Conservation (phyloP, 2,329 filamentous ascomycete genomes). For the Diplodia scrobiculata region DNA sequence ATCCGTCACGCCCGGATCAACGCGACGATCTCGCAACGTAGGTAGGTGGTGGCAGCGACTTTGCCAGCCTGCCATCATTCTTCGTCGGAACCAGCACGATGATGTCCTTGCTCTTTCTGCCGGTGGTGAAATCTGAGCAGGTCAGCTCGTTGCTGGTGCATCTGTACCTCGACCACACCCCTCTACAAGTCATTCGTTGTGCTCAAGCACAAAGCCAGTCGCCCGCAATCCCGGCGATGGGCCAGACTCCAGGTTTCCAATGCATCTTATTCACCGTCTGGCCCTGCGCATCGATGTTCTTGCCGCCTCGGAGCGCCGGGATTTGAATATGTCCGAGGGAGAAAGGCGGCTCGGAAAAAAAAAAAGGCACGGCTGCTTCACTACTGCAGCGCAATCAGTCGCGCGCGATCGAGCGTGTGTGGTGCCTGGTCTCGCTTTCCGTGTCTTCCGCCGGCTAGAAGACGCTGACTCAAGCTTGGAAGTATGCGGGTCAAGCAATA, state of each 20-base stretch:
- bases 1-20: no score
- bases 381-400: neutral
- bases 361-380: conserved; percentile 7
- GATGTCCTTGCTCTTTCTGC: neutral
- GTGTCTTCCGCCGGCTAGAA: conserved; percentile 18
- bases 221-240: neutral
- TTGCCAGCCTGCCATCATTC: conserved; percentile 3
- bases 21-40: no score
- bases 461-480: conserved; percentile 13
- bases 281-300: neutral
- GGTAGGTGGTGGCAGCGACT: neutral
- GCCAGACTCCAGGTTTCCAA: conserved; percentile 4
- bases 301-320: neutral
- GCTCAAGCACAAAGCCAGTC: neutral
- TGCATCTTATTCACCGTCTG: conserved; percentile 8
- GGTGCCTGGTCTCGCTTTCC: conserved; percentile 16
- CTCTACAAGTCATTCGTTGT: conserved; percentile 1
- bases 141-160: neutral
- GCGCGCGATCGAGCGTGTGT: conserved; percentile 13
- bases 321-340: neutral
- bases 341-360: neutral
- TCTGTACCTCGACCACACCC: conserved; percentile 6
- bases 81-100: neutral
- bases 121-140: no score
- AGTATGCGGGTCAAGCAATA: conserved; percentile 18